Evolutionary conservation across 108 stramenopile genomes (phyloP), one percentile per base, ranked within the genome.

Genomic region (Schizochytrium sp.): DNA sequence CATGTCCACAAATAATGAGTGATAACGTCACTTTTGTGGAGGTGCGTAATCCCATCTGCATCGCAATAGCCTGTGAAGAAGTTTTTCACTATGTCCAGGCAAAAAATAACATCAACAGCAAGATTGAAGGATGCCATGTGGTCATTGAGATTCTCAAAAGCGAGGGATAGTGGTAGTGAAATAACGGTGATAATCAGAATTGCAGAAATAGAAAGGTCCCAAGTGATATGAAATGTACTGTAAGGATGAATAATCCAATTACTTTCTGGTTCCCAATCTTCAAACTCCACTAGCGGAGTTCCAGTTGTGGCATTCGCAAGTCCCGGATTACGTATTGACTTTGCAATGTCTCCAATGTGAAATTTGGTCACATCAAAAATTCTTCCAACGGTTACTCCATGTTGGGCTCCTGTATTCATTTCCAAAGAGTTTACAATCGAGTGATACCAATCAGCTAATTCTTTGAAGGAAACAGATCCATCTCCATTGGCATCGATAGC

Each of bases 51-150:
- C 15, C 94, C 94, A 59, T 93, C 92, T 41, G 90, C 91, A 76
- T 94, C 94, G 15, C 92, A 49, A 76, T 89, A 92, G 57, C 94
- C 94, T 40, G 95, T 95, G 91, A 91, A 92, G 88, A 95, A 95
- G 69, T 93, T 93, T 90, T 94, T 94, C 89, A 89, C 90, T 4
- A 95, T 93, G 72, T 95, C 95, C 28, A 94, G 56, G 28, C 94
- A 58, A 72, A 95, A 95, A 50, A 95, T 72, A 40, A 92, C 60
- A 76, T 95, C 94, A 46, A 95, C 90, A 7, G 76, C 53, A 19
- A 95, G 87, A 57, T 94, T 94, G 91, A 93, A 91, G 17, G 38
- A 60, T 45, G 88, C 89, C 60, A 94, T 61, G 49, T 49, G 13
- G 56, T 91, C 90, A n/a, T 92, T 93, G 5, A 94, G 53, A 55